phyloP scores from a whole-genome alignment of 352 stramenopile species.

The Globisporangium cederbergense region DNA sequence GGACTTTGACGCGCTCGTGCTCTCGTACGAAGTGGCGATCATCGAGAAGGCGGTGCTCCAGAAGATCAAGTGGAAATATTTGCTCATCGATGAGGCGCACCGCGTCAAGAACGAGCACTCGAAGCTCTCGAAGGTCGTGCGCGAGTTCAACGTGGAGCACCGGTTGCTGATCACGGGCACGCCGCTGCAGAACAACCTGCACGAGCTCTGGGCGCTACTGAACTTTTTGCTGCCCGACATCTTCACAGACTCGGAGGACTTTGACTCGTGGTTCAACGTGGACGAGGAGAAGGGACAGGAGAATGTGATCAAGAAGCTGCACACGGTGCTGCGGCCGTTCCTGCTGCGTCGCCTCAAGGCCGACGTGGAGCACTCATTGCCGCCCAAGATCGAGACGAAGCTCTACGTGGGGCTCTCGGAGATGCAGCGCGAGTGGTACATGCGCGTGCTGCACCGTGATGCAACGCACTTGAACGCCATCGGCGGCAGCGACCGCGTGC shows the following conservation, averaged over 20 bases:
- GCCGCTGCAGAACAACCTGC: conserved; percentile 99
- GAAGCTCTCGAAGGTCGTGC: conserved; percentile 84
- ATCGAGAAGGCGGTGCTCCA: conserved; percentile 91
- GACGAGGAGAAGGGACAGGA: conserved; percentile 94
- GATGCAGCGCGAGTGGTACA: conserved; percentile 99
- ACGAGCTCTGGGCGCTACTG: conserved; percentile 99
- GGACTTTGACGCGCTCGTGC: conserved; percentile 93
- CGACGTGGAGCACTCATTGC: conserved; percentile 96
- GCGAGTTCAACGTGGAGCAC: conserved; percentile 93
- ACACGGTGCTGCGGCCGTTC: conserved; percentile 97
- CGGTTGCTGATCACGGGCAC: conserved; percentile 96
- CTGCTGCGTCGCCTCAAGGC: conserved; percentile 97
- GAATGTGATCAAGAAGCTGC: conserved; percentile 97
- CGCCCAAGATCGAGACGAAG: conserved; percentile 98
- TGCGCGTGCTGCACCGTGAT: conserved; percentile 95
- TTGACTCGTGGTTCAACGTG: conserved; percentile 99
- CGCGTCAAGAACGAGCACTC: conserved; percentile 97
- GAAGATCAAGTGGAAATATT: conserved; percentile 96
- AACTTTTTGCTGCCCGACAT: conserved; percentile 96
- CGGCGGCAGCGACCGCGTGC: conserved; percentile 93
- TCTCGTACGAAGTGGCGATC: conserved; percentile 93
- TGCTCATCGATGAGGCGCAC: conserved; percentile 98
- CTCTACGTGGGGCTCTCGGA: conserved; percentile 96
- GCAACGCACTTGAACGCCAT: conserved; percentile 96
- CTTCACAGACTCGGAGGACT: conserved; percentile 97